Evolutionary conservation across 2,329 filamentous ascomycete genomes (phyloP), one percentile per base, ranked within the genome.

Genomic region (Cladosporium sp.): DNA sequence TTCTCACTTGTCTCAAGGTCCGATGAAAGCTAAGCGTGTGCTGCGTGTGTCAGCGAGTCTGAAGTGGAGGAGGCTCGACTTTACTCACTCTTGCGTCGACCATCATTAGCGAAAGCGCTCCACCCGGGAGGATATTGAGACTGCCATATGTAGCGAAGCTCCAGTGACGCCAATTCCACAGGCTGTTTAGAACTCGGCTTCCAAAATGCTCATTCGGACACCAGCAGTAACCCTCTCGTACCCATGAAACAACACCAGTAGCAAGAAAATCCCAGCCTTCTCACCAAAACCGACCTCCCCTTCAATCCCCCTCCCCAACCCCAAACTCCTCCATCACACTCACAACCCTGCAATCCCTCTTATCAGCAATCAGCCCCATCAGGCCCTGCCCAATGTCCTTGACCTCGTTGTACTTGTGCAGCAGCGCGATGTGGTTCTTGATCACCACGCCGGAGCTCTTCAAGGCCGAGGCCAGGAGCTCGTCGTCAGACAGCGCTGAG

Each of bases 391-490:
- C 89, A 8, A 89, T 80, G 74, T 91, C 89, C 68, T 88, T 87
- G 70, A 91, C 86, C 74, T 90, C 88, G 71, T 91, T 91, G 77
- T 91, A 91, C 65, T 85, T 80, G 69, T 90, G 88, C 35, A 91
- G 79, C 4, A 88, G 79, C 66, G 82, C 82, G 72, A 91, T 91
- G 74, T 91, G 89, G 35, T 79, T 78, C 63, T 86, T 84, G 61
- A 89, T 85, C 11, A 86, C 84, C 23, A 78, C 77, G 49, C 84
- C 80, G 0, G 86, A 81, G 12, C 81, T 79, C 16, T 69, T 76
- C 67, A 79, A 74, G 5, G 78, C 78, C 66, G 70, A 70, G 31
- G 67, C 66, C 28, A 68, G 58, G 46, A 67, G 65, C 40, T 75
- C 67, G 28, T 74, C 72, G 5, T 69, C 68, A 18, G 68, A 62